Evolutionary conservation across 2,329 filamentous ascomycete species (phyloP), one percentile per base, ranked within the genome.

Genomic region (Ceratocystiopsis minuta): DNA sequence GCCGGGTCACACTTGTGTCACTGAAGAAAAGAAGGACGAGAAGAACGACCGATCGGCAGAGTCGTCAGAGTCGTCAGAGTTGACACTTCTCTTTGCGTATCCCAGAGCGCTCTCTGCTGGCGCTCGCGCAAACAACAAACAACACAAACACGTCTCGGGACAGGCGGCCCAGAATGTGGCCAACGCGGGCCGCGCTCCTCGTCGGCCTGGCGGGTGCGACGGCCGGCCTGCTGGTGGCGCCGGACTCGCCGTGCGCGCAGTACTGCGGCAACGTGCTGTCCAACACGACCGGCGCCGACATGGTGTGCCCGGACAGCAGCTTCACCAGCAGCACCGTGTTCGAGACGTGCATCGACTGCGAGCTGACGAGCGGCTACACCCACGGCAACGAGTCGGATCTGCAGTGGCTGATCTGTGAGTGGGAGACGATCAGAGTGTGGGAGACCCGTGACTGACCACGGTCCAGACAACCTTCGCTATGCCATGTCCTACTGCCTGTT

Each of bases 391-490:
- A 65, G 43, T 67, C 71, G 1, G 74, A 79, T 49, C 55, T 68
- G 12, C 60, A 72, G 48, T 66, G 61, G 46, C 57, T 66, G 40
- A 55, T 78, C 15, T 78, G 72, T 77, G 57, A 50, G 71, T 61
- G 4, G 32, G 20, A n/a, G n/a, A n/a, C n/a, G n/a, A n/a, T n/a
- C n/a, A n/a, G n/a, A n/a, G n/a, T n/a, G n/a, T n/a, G n/a, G 17
- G 4, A 31, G 4, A 6, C 15, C 52, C 47, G 6, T n/a, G 20
- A 14, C 40, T 15, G 40, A 24, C 16, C 16, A 1, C 34, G 13
- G n/a, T n/a, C n/a, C 15, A 76, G 72, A 75, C 48, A 78, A 78
- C 48, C 48, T 76, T 41, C 64, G 74, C 51, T 76, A 66, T 50
- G 62, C 70, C 6, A 48, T 67, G 2, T 67, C 67, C 2, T 65